A percentile compares a stretch with the other conserved stretches of the same genome.
Evolutionary conservation across 257 asterid species (phyloP).

Genomic region (Gynochthodes officinalis): DNA sequence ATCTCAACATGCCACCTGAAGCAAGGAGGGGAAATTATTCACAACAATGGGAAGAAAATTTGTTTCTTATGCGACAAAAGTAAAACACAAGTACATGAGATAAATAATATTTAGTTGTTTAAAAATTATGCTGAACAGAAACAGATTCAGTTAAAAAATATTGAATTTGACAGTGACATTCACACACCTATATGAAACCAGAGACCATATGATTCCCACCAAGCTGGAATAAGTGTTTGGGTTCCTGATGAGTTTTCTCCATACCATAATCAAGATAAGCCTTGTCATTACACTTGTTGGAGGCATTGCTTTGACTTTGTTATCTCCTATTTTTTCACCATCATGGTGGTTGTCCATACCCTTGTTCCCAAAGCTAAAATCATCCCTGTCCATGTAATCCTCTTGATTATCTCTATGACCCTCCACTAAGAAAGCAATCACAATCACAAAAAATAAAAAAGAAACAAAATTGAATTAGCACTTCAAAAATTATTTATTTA

Average conservation of each 20-base stretch:
- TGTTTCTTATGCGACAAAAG: background rate
- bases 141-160: background rate
- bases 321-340: conserved; percentile 43
- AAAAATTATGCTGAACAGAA: background rate
- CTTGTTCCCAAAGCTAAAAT: conserved; percentile 58
- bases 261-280: conserved; percentile 90
- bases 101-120: background rate
- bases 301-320: conserved; percentile 64
- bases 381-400: conserved; percentile 55
- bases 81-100: background rate
- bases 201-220: conserved; percentile 81
- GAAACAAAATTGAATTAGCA: background rate
- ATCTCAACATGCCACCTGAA: conserved; percentile 86
- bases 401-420: conserved; percentile 49
- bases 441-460: background rate
- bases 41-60: background rate
- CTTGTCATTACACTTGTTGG: conserved; percentile 98
- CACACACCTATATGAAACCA: conserved; percentile 74
- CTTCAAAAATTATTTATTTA: background rate
- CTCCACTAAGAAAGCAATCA: conserved; percentile 27
- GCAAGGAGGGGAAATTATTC: background rate
- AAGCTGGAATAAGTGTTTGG: conserved; percentile 97
- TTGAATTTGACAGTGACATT: background rate
- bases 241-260: conserved; percentile 94
- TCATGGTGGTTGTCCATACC: conserved; percentile 35